These are phyloP conservation scores for Phytophthora litchii DNA, from an alignment of 352 stramenopile genomes.

Conservation along the genomic window DNA sequence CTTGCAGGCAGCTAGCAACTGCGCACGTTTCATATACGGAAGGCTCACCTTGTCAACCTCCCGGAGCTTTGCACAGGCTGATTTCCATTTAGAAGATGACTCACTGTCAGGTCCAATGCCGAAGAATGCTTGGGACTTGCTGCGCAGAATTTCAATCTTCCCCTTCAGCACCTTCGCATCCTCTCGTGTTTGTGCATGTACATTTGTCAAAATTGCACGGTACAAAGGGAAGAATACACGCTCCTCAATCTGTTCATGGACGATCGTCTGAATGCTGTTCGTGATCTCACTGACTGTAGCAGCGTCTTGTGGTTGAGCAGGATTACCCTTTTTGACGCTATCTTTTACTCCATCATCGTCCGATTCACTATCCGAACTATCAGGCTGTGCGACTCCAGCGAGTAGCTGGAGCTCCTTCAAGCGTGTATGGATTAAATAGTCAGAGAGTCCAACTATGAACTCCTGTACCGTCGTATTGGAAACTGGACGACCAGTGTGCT, in stretches of 20 bases:
- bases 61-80: conserved; percentile 64
- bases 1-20: conserved; percentile 78
- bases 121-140: conserved; percentile 85
- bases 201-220: conserved; percentile 64
- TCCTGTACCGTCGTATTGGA: conserved; percentile 61
- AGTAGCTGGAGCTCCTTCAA: conserved; percentile 79
- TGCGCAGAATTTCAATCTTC: conserved; percentile 82
- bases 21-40: conserved; percentile 82
- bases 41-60: conserved; percentile 81
- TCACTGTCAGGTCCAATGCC: conserved; percentile 73
- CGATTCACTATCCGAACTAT: conserved; percentile 40
- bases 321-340: conserved; percentile 7
- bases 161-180: conserved; percentile 78
- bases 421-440: conserved; percentile 84
- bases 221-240: conserved; percentile 85
- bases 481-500: conserved; percentile 54
- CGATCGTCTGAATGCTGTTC: conserved; percentile 68
- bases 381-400: conserved; percentile 47
- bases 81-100: conserved; percentile 66
- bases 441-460: conserved; percentile 80
- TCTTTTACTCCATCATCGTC: conserved; percentile 35
- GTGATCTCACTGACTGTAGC: conserved; percentile 57
- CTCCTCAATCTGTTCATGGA: conserved; percentile 87
- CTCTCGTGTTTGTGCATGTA: conserved; percentile 59
- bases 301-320: conserved; percentile 15